Percentiles rank a stretch among this genome's conserved stretches.
Evolutionary conservation across 371 early-diverging fungal species (phyloP).

Genomic region (Circinella umbellata): DNA sequence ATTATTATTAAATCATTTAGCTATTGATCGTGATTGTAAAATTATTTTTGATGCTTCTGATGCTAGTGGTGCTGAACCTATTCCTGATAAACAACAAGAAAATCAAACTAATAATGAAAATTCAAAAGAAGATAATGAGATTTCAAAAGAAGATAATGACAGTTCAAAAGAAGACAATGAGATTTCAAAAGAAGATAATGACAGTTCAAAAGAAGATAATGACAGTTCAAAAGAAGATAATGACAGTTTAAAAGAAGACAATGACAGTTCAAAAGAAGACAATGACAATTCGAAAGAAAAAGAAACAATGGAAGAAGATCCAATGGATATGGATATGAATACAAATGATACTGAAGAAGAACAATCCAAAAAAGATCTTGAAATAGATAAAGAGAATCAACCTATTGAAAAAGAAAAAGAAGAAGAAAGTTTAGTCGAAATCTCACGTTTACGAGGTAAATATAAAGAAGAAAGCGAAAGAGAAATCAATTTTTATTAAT

Average conservation of each 20-base stretch:
- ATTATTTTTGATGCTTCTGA: constrained; percentile 96
- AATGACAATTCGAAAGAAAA: not conserved
- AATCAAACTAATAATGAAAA: not conserved
- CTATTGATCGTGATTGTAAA: constrained; percentile 79
- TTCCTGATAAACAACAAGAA: constrained; percentile 8
- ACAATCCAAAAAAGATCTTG: not conserved
- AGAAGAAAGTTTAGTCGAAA: constrained; percentile 24
- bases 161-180: constrained; percentile 17
- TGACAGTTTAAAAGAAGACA: not conserved
- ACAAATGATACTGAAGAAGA: not conserved
- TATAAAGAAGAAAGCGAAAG: not conserved
- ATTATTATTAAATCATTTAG: constrained; percentile 86
- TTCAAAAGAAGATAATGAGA: not conserved
- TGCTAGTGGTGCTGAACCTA: constrained; percentile 39
- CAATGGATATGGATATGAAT: constrained; percentile 11
- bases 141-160: not conserved
- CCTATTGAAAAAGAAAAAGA: constrained; percentile 3
- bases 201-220: constrained; percentile 11
- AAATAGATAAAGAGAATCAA: not conserved
- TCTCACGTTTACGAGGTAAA: constrained; percentile 32
- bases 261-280: constrained; percentile 3
- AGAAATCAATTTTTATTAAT: not conserved
- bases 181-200: not conserved
- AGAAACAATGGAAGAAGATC: not conserved
- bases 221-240: constrained; percentile 10